A percentile compares a stretch with the other conserved stretches of the same genome.
phyloP scores from a whole-genome alignment of 176 grass and related monocot species.

The Aegilops umbellulata region DNA sequence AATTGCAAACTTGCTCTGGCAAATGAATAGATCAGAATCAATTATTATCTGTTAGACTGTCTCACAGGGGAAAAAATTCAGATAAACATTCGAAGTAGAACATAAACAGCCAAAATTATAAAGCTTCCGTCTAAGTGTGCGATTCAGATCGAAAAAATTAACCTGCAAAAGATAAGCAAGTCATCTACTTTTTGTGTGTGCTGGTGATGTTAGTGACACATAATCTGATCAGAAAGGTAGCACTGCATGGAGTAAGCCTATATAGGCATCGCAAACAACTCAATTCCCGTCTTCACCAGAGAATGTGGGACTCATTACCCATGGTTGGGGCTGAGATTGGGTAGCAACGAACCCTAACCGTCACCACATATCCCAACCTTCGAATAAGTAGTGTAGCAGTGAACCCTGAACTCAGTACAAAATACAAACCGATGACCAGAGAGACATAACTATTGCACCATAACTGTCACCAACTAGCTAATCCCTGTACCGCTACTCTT shows the following conservation, averaged over 20 bases:
- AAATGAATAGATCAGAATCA: conserved; percentile 6
- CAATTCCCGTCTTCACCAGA: background rate
- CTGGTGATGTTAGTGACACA: too few species aligned
- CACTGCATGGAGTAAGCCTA: background rate
- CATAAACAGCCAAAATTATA: background rate
- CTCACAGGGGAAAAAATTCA: background rate
- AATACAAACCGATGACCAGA: background rate
- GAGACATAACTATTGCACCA: background rate
- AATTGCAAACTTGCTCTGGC: background rate
- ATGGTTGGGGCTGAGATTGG: background rate
- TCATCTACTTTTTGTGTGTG: too few species aligned
- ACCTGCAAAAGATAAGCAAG: background rate
- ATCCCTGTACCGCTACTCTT: background rate
- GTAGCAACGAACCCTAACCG: background rate
- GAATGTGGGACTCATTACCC: background rate
- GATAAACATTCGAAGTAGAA: background rate
- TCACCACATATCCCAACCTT: background rate
- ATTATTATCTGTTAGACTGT: background rate
- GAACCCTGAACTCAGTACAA: background rate
- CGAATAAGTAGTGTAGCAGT: background rate
- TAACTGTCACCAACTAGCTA: background rate
- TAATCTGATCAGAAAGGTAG: background rate
- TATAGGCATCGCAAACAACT: background rate
- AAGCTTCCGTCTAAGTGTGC: background rate
- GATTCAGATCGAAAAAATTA: background rate